Evolutionary conservation across 257 asterid species (phyloP).

Genomic region (Solanum sitiens): DNA sequence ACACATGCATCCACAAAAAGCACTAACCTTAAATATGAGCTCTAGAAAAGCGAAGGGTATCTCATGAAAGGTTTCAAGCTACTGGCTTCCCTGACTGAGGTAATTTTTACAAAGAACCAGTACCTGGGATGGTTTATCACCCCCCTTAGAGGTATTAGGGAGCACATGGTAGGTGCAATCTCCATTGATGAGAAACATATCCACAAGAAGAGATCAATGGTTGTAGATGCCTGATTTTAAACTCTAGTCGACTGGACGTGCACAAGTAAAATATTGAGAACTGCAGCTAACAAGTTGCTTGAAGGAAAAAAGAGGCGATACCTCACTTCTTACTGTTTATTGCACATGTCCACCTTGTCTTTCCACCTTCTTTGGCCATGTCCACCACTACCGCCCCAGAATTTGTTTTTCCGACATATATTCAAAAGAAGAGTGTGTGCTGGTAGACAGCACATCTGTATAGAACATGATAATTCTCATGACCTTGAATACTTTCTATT

Average conservation of each 20-base stretch:
- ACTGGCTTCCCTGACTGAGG: not conserved
- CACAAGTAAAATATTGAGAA: not conserved
- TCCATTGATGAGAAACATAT: not conserved
- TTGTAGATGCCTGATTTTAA: not conserved
- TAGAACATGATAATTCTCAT: not conserved
- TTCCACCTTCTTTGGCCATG: not conserved
- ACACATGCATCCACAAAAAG: not conserved
- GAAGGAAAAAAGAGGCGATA: not conserved
- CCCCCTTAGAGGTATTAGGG: not conserved
- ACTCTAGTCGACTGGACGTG: not conserved
- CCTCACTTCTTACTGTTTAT: not conserved
- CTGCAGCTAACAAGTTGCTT: not conserved
- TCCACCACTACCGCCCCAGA: not conserved
- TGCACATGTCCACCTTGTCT: not conserved
- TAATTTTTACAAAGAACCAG: not conserved
- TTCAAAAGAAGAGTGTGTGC: not conserved
- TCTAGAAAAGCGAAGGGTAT: not conserved
- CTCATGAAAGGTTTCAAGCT: not conserved
- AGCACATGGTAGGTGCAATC: not conserved
- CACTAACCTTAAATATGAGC: not conserved
- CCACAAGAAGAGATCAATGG: not conserved
- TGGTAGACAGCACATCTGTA: not conserved
- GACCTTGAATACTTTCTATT: not conserved
- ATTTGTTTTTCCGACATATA: not conserved
- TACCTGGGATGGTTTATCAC: not conserved